Evolutionary conservation across 2,329 filamentous ascomycete species (phyloP).

Genomic region (Ceratocystis colombiana): DNA sequence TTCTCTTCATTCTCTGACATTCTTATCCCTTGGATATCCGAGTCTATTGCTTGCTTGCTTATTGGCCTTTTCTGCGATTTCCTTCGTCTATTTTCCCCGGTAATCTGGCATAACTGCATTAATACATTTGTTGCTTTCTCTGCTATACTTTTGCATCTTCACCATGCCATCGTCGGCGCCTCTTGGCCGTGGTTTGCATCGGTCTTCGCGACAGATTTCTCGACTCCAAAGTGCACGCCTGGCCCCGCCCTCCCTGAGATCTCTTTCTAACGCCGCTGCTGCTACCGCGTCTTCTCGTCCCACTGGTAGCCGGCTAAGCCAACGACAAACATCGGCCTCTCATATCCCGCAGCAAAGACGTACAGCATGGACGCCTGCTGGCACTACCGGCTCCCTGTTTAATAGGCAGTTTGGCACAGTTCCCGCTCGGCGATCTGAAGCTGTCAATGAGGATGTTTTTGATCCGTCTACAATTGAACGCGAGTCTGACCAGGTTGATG

Average conservation of each 20-base stretch:
- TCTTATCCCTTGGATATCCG: background rate
- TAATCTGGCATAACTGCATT: background rate
- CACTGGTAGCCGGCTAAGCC: background rate
- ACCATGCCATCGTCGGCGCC: conserved; percentile 35
- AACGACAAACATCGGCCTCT: background rate
- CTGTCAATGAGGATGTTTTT: conserved; percentile 41
- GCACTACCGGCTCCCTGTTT: conserved; percentile 16
- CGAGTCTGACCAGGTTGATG: conserved; percentile 87
- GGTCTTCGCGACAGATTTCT: conserved; percentile 32
- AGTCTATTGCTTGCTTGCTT: background rate
- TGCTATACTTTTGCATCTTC: conserved; percentile 2
- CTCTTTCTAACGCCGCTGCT: conserved; percentile 23
- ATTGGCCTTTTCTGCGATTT: background rate
- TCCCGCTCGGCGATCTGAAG: conserved; percentile 30
- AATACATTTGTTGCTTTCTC: background rate
- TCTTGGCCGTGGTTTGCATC: conserved; percentile 36
- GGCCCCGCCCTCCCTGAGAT: conserved; percentile 16
- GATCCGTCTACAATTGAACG: conserved; percentile 64
- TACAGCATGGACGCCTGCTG: conserved; percentile 27
- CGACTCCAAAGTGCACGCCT: conserved; percentile 14
- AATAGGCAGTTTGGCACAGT: conserved; percentile 20
- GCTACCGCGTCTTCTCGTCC: conserved; percentile 23
- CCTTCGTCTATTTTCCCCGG: background rate
- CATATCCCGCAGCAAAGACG: conserved; percentile 2
- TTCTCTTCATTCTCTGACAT: conserved; percentile 5